Conservation (phyloP, 169 alveolate genomes). For the Perkinsus olseni region DNA sequence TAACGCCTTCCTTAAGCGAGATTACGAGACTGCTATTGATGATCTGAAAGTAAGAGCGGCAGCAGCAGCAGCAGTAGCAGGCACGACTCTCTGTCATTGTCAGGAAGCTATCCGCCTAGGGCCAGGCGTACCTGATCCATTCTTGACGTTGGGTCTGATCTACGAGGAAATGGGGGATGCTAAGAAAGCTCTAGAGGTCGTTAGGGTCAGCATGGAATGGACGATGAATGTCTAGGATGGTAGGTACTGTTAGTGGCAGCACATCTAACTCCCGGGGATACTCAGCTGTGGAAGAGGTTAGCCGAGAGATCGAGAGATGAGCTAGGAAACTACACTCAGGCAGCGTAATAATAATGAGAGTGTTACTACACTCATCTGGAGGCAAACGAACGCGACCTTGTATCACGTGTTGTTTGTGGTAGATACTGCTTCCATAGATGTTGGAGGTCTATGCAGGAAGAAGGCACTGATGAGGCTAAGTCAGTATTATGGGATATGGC, state of each 20-base stretch:
- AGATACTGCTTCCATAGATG: not conserved
- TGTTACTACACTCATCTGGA: no score
- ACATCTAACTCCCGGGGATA: not conserved
- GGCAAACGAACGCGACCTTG: no score
- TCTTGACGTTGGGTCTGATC: not conserved
- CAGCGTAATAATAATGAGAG: not conserved
- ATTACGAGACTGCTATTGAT: not conserved
- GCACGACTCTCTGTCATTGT: no score
- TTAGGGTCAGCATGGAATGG: no score
- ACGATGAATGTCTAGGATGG: no score
- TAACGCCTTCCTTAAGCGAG: not conserved
- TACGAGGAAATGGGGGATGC: not conserved
- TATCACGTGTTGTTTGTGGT: no score
- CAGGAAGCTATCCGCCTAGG: not conserved
- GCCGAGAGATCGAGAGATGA: not conserved
- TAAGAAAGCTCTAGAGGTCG: not conserved
- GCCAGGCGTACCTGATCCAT: not conserved
- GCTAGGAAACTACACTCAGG: not conserved
- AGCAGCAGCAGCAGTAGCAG: not conserved
- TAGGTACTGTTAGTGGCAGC: not conserved
- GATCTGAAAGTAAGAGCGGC: not conserved
- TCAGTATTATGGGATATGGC: not conserved
- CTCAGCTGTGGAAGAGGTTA: not conserved
- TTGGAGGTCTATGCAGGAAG: not conserved
- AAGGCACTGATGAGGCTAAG: not conserved